Base-by-base conservation (phyloP, 371 early-diverging fungal genomes). In the Mucor mucedo region DNA sequence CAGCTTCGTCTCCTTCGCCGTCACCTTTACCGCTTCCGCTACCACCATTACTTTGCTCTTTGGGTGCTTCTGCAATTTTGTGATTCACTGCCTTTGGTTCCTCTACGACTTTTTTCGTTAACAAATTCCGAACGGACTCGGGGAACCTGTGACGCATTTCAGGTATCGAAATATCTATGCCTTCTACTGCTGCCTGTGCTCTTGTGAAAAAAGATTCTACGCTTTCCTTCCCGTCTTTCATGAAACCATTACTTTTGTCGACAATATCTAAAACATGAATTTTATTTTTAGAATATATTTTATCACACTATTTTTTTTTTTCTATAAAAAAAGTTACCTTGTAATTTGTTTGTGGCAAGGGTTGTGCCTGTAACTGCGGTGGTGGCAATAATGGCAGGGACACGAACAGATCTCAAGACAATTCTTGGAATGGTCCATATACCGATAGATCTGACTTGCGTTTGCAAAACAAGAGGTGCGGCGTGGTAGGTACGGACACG, bases 301-400 rank as follows among this genome's bases (percentile, higher is more conserved):
- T 21, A 21, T 21, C 21, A 21, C 21, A 21, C 21, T 5, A 52
- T n/a, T 1, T 32, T 28, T 11, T 50, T 35, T n/a, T 45, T 44
- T 42, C 40, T 33, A 58, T n/a, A 44, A 13, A 58, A 4, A 7
- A 42, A 16, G 45, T 55, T 70, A 81, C 78, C 79, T 71, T 73
- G 70, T 14, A 82, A 48, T 60, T 78, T 82, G 42, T 73, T 73
- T 49, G 77, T 75, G 3, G 79, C 82, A 33, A 78, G 29, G 5
- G 77, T 77, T 28, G 72, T 74, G 52, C 74, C 75, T 21, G 79
- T 74, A 14, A 73, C 70, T 0, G 82, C 72, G 8, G 79, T 77
- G 3, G 79, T 79, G 28, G 77, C 82, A 33, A 77, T 60, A 39
- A 75, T 50, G 2, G 71, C 65, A 13, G 79, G 79, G 3, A 78